These are phyloP conservation scores for Ustilago xerochloae DNA, from an alignment of 1,284 basidiomycete species.

Conservation along the genomic window DNA sequence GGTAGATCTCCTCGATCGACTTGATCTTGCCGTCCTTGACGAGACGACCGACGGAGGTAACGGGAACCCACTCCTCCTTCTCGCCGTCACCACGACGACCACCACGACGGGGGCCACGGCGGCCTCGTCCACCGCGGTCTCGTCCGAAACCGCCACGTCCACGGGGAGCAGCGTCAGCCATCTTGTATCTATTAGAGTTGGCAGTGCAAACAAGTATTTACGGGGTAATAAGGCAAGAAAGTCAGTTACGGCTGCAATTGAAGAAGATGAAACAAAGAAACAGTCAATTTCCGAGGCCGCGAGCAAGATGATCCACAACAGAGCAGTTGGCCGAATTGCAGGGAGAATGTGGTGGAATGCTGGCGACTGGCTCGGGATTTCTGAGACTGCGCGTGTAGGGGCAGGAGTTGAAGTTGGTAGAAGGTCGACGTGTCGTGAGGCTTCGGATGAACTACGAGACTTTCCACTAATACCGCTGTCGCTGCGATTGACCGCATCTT, in stretches of 20 bases:
- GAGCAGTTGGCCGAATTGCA: neutral
- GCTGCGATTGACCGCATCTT: no score
- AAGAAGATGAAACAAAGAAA: neutral
- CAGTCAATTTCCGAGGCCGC: neutral
- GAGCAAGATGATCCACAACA: neutral
- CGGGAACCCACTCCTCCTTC: constrained; percentile 91
- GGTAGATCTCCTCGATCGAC: constrained; percentile 99
- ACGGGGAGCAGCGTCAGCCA: constrained; percentile 70
- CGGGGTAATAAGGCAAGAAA: neutral
- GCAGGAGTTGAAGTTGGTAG: neutral
- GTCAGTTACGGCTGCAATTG: constrained; percentile 12
- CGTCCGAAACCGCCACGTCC: constrained; percentile 72
- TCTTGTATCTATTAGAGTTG: constrained; percentile 47
- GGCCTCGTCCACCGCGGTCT: constrained; percentile 80
- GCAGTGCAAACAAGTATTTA: neutral
- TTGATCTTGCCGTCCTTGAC: constrained; percentile 99
- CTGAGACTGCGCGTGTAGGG: neutral
- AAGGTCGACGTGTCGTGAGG: no score
- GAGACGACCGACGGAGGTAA: constrained; percentile 98
- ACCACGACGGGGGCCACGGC: constrained; percentile 89
- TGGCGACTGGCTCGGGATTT: no score
- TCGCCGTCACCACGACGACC: constrained; percentile 98
- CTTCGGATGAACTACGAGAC: no score
- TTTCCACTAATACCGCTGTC: no score
- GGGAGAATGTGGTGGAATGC: neutral